Base-by-base conservation (phyloP, 495 filamentous ascomycete species). In the Podospora sp. region DNA sequence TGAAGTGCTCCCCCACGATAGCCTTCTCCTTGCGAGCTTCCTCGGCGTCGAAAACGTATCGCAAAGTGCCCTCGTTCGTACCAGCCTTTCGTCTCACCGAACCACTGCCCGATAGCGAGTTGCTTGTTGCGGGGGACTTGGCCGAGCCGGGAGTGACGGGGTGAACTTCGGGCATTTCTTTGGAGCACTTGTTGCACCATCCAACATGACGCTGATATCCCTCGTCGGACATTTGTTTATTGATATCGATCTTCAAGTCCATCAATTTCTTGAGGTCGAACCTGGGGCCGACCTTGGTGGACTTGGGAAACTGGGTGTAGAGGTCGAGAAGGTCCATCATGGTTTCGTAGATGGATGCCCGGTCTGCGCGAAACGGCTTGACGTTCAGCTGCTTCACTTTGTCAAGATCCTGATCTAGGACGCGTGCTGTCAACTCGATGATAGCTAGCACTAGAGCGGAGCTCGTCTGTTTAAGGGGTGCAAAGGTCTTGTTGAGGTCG, bases 401-500 rank as follows among this genome's bases (percentile, higher is more conserved):
- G 7, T 82, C 80, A 6, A 84, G 67, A 35, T 81, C 81, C 49
- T 79, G 74, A 20, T 83, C 85, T 61, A 85, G 79, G 26, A 97
- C 74, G 25, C 91, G 85, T 1, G 88, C 84, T 1, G 93, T 88
- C 49, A 98, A 86, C 76, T 96, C 92, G 2, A 96, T 79, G 71
- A 91, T 87, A n/a, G 88, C 88, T 56, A 95, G 81, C 3, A 93
- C 92, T 80, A 97, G 88, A 4, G 91, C 89, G 21, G 88, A 83
- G 5, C 89, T 89, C 0, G 87, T 89, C 66, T 96, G 92, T 78
- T 97, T 98, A 36, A 98, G 81, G 20, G 94, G 95, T 6, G 91
- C 89, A 76, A 92, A 96, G 4, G 95, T 99, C 70, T 93, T 91
- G 76, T 97, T 96, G 20, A 97, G 80, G 77, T 99, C 95, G 61